Evolutionary conservation across 78 protist genomes (phyloP).

Genomic region (Dictyostelium intermedium): DNA sequence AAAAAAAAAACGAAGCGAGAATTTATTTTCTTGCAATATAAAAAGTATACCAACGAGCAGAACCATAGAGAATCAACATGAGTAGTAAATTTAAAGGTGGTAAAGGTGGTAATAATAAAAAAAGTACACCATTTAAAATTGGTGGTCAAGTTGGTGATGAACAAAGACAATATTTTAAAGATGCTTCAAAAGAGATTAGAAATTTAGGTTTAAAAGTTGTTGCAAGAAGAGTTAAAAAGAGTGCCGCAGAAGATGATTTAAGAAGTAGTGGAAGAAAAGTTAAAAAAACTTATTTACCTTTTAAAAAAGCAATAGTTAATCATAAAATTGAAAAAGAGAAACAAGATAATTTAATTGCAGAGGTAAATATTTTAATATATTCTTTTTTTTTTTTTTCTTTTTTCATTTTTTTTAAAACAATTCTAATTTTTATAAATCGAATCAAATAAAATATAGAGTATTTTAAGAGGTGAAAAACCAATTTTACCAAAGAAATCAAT

Average conservation of each 20-base stretch:
- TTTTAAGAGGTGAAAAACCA: conserved; percentile 19
- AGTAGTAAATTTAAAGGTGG: background rate
- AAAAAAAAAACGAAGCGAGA: too few relatives aligned
- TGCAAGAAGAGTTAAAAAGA: background rate
- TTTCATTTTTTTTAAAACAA: background rate
- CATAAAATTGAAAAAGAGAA: conserved; percentile 1
- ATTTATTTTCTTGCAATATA: too few relatives aligned
- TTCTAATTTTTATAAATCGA: too few relatives aligned
- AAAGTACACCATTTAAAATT: background rate
- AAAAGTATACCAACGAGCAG: background rate
- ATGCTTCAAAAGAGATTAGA: conserved; percentile 21
- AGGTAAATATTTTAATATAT: background rate
- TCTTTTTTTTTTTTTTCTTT: too few relatives aligned
- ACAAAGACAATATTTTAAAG: conserved; percentile 27
- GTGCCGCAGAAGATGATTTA: background rate
- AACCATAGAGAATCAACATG: background rate
- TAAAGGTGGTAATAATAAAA: background rate
- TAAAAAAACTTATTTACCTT: background rate
- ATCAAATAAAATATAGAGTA: background rate
- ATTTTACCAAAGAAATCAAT: background rate
- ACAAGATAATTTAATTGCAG: background rate
- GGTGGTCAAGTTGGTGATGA: conserved; percentile 29
- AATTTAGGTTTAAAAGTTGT: background rate
- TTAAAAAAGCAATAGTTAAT: background rate
- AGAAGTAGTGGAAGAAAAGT: conserved; percentile 13